A percentile compares a stretch with the other conserved stretches of the same genome.
Conservation (phyloP, 2,329 filamentous ascomycete genomes). For the Fusarium staphyleae region DNA sequence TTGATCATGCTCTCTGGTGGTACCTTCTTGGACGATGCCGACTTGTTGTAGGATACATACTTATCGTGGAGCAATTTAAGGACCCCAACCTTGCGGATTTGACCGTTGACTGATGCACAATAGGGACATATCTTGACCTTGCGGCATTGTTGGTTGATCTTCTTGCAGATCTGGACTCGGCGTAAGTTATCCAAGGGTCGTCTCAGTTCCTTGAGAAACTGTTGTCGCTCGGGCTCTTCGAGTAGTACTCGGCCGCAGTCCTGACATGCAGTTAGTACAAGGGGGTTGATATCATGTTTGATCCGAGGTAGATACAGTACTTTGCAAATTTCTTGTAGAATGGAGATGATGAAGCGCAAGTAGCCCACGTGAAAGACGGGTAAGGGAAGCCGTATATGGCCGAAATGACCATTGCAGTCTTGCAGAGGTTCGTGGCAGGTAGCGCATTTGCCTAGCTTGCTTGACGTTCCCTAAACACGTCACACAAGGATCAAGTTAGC, state of each 20-base stretch:
- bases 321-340: conserved; percentile 96
- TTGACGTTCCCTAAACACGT: conserved; percentile 73
- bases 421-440: conserved; percentile 85
- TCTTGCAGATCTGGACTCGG: conserved; percentile 83
- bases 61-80: conserved; percentile 95
- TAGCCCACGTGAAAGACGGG: conserved; percentile 97
- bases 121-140: conserved; percentile 85
- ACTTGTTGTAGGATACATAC: conserved; percentile 86
- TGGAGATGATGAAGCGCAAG: conserved; percentile 88
- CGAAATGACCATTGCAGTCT: conserved; percentile 94
- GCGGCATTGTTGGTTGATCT: conserved; percentile 86
- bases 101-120: conserved; percentile 84
- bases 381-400: conserved; percentile 87
- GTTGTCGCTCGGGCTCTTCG: conserved; percentile 77
- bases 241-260: conserved; percentile 86
- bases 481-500: neutral
- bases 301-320: conserved; percentile 39
- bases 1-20: conserved; percentile 80
- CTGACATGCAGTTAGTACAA: conserved; percentile 43
- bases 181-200: conserved; percentile 87
- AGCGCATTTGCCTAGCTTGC: conserved; percentile 77
- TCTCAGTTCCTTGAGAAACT: conserved; percentile 81
- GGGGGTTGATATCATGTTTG: too few species aligned
- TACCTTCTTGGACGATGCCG: conserved; percentile 83
- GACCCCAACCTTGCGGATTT: conserved; percentile 90